Evolutionary conservation across 805 yeast species (phyloP), one percentile per base, ranked within the genome.

Genomic region (Cyberlindnera xishuangbannaensis): DNA sequence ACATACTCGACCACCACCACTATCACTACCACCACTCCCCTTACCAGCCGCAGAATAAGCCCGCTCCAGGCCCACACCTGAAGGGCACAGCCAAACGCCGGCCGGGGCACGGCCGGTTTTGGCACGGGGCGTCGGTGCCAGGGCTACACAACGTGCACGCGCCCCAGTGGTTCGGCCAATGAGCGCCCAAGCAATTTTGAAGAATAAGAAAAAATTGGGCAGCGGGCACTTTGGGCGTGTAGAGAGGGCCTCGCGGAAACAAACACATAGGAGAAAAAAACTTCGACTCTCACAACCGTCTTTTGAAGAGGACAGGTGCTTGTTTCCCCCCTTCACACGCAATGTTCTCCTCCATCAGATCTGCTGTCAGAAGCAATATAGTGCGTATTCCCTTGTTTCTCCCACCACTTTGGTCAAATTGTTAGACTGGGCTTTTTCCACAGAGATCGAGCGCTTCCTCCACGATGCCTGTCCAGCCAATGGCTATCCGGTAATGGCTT

Each of bases 271-370:
- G 9, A 17, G 25, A 30, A 29, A 40, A 36, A 34, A 30, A 31
- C 33, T 34, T 40, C 30, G 31, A 26, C 25, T 25, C 25, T 32
- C 30, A 20, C 32, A 24, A 28, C 42, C 21, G 25, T 34, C 29
- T 14, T 6, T 23, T 7, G 7, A 5, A 20, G 11, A 31, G 29
- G n/a, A n/a, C n/a, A n/a, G n/a, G n/a, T n/a, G n/a, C n/a, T n/a
- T n/a, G n/a, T n/a, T n/a, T n/a, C 13, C 20, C 26, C 15, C 15
- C 20, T 16, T 30, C 34, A 32, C 39, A 26, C 32, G 37, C 34
- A 39, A 52, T 52, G 57, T 52, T 52, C 50, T 48, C 56, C 38
- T 50, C 57, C 31, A 18, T 52, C 45, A 52, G 57, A 52, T 46
- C 53, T 41, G 44, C 57, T 48, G 51, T 52, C 39, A 52, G 50